Base-by-base conservation (phyloP, 2,329 filamentous ascomycete species). In the Diaporthe aspalathi region DNA sequence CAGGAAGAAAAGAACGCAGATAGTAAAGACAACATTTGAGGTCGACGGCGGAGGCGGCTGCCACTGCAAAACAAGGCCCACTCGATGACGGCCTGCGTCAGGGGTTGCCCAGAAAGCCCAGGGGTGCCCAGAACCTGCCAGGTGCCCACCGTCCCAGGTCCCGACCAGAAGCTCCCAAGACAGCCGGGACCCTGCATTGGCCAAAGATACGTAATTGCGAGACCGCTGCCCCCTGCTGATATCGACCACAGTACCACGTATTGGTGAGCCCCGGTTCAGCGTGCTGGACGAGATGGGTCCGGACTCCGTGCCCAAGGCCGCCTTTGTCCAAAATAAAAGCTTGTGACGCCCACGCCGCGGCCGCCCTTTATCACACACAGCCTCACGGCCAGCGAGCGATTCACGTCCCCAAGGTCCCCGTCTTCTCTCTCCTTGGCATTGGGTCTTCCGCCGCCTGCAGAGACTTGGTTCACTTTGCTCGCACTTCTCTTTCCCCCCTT, bases 321-420 rank as follows among this genome's bases (percentile, higher is more conserved):
- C 29, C 60, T 65, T 65, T 65, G 60, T 65, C 60, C 60, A 65
- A 38, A 65, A 57, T 68, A 68, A 68, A 68, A 68, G 66, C 66
- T 68, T 68, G 52, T 68, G 66, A 68, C 32, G 40, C 66, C 66
- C 66, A n/a, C 66, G 1, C 66, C 52, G 1, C 66, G 45, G 29
- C 60, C 60, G 20, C 66, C 66, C 50, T 35, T 35, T 38, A 29
- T 27, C 35, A n/a, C 40, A 50, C 60, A 50, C 60, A 50, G n/a
- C 32, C 32, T 35, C 32, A 35, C 32, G 32, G 32, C 32, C 27
- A 8, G 29, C 27, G 16, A 47, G 29, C 43, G 29, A 65, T 45
- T 65, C 43, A 63, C 27, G n/a, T 22, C 8, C 57, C 57, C 57
- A 63, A 63, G 43, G 57, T 49, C 40, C 27, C 5, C 27, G 24